phyloP scores from a whole-genome alignment of 345 rosid species.

The Rhodamnia rubescens region DNA sequence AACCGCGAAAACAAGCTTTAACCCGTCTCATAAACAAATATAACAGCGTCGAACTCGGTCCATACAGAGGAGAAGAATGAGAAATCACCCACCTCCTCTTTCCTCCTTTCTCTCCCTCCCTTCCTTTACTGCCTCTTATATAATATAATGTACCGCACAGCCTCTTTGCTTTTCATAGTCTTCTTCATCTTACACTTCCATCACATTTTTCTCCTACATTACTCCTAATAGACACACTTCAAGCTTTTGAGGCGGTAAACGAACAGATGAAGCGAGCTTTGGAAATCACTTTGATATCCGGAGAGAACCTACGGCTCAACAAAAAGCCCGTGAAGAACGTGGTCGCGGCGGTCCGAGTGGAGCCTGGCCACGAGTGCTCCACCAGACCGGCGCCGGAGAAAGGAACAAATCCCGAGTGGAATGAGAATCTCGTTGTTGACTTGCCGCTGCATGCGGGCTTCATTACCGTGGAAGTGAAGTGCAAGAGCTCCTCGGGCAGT shows the following conservation, averaged over 20 bases:
- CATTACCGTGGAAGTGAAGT: constrained; percentile 27
- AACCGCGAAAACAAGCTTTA: background rate
- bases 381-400: constrained; percentile 18
- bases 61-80: background rate
- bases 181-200: background rate
- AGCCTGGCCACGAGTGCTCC: background rate
- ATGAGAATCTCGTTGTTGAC: constrained; percentile 20
- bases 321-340: constrained; percentile 32
- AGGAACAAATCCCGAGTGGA: constrained; percentile 51
- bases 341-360: constrained; percentile 17
- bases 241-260: background rate
- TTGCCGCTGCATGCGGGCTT: constrained; percentile 23
- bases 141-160: background rate
- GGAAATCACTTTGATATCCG: constrained; percentile 38
- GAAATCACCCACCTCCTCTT: background rate
- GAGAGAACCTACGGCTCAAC: constrained; percentile 36
- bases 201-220: background rate
- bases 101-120: background rate
- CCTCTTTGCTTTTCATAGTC: background rate
- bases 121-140: background rate
- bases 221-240: background rate
- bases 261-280: background rate
- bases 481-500: constrained; percentile 13
- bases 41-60: background rate
- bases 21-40: background rate